phyloP scores from a whole-genome alignment of 768 basidiomycete species.

The Boletus insuetus region DNA sequence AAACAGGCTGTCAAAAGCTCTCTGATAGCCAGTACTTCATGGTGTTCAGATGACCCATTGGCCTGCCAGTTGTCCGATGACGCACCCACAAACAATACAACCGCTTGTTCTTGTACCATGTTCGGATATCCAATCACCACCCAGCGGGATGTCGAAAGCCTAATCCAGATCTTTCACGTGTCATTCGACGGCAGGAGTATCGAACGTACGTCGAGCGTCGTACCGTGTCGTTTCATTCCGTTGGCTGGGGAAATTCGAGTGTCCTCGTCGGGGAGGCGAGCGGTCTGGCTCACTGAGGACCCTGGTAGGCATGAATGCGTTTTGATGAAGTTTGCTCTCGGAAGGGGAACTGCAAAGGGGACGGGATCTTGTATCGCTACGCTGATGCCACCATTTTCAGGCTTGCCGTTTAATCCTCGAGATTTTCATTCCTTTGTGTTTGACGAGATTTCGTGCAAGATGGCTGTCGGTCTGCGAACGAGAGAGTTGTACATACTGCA shows the following conservation, averaged over 20 bases:
- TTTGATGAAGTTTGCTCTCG: conserved; percentile 50
- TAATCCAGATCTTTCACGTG: conserved; percentile 8
- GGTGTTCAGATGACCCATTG: conserved; percentile 7
- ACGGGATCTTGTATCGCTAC: conserved; percentile 17
- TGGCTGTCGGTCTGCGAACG: conserved; percentile 50
- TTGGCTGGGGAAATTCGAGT: conserved; percentile 14
- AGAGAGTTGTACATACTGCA: conserved; percentile 53
- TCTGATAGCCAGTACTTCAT: conserved; percentile 12
- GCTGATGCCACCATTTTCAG: conserved; percentile 45
- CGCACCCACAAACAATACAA: neutral
- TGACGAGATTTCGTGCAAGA: conserved; percentile 52
- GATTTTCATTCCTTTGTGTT: conserved; percentile 48
- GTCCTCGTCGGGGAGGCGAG: conserved; percentile 20
- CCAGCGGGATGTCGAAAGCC: neutral
- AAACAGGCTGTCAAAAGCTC: conserved; percentile 2
- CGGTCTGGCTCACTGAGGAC: conserved; percentile 14
- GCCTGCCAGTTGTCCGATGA: conserved; percentile 17
- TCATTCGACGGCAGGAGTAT: conserved; percentile 14
- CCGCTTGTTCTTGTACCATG: conserved; percentile 12
- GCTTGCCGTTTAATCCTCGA: conserved; percentile 50
- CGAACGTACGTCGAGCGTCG: neutral
- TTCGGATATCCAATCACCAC: conserved; percentile 4
- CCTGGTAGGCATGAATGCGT: conserved; percentile 37
- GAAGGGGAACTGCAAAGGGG: conserved; percentile 10
- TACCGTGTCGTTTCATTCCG: conserved; percentile 11